Base-by-base conservation (phyloP, 2,329 filamentous ascomycete genomes). In the Hypoxylon sp. region DNA sequence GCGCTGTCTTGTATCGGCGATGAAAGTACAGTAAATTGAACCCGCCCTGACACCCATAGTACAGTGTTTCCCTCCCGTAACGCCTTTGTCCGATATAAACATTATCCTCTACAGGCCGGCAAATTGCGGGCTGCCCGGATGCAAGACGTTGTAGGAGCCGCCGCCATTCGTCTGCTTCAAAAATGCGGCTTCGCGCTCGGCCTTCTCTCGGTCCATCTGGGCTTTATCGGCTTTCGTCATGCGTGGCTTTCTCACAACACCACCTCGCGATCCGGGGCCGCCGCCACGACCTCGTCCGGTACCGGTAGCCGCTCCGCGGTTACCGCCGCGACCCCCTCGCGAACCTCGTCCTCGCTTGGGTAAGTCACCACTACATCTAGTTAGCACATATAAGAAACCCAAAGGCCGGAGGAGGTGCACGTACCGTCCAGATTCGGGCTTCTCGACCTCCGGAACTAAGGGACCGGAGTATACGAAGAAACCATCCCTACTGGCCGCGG, bases 381-480 rank as follows among this genome's bases (percentile, higher is more conserved):
- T 83, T 76, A 82, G 80, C 63, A 72, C 66, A 72, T 4, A 4
- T 22, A n/a, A 32, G 26, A 41, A 17, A n/a, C 8, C 17, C n/a
- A n/a, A n/a, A 26, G 7, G 54, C 20, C 20, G 10, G 46, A 43
- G 34, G 34, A 17, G 62, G 32, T 46, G 59, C 48, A 82, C 84
- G 67, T 83, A 86, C 84, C 80, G 73, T 73, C 73, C 81, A 59
- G 78, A 76, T 68, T 81, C 79, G 34, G 85, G 84, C 78, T 95
- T 94, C 79, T 97, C 91, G 20, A 90, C 91, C 78, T 97, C 93
- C 4, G 91, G 91, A 20, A 98, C 87, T 48, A 99, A 82, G 7
- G 94, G 94, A 3, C 95, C 95, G 64, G 92, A 96, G 78, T 97
- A 99, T 1, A 99, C 95, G 76, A 98, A 99, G 81, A 98, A 99